phyloP scores from a whole-genome alignment of 305 asterid genomes.

The Striga hermonthica region DNA sequence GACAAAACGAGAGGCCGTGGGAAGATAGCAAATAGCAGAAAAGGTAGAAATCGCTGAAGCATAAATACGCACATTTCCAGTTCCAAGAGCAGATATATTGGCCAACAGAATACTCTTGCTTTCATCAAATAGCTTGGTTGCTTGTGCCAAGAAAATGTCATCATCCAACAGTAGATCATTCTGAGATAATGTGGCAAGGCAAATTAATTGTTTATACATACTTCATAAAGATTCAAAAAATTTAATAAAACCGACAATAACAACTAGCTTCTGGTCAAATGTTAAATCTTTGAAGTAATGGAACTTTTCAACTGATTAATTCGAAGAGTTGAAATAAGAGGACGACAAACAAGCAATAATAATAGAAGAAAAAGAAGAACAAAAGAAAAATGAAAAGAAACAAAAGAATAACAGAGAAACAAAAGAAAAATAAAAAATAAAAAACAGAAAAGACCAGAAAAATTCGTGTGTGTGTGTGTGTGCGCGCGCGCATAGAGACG shows the following conservation, averaged over 20 bases:
- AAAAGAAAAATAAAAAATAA: background rate
- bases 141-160: constrained; percentile 44
- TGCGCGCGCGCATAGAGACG: no score
- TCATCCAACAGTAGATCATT: constrained; percentile 46
- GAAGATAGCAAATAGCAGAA: background rate
- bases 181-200: constrained; percentile 38
- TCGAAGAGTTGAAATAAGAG: background rate
- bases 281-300: constrained; percentile 7
- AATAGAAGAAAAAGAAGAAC: no score
- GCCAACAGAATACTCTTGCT: constrained; percentile 59
- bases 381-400: no score
- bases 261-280: no score
- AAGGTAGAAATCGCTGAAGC: constrained; percentile 4
- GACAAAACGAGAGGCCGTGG: background rate
- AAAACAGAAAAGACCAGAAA: background rate
- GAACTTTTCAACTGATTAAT: constrained; percentile 20
- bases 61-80: constrained; percentile 53
- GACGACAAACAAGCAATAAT: background rate
- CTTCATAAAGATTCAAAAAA: no score
- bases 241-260: no score
- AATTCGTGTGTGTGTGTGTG: no score
- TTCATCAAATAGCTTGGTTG: constrained; percentile 62
- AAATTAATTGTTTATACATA: constrained; percentile 25
- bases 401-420: no score
- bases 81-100: constrained; percentile 62